Evolutionary conservation across 2,329 filamentous ascomycete species (phyloP).

Genomic region (Teratosphaeria viscida): DNA sequence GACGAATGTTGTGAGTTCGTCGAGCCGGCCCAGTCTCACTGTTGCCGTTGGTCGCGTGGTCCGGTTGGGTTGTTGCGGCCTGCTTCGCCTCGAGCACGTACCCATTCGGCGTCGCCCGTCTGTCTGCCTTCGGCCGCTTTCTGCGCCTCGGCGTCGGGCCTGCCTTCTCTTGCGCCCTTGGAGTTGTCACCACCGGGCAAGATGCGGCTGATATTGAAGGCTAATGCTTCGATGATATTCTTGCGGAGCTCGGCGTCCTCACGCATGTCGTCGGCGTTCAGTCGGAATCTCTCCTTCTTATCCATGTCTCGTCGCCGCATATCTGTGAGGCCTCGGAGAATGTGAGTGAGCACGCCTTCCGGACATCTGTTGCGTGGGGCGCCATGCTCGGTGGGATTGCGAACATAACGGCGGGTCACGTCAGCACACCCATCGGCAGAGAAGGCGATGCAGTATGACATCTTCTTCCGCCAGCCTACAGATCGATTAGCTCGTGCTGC

Average conservation of each 20-base stretch:
- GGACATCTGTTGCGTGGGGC: constrained; percentile 68
- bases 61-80: constrained; percentile 4
- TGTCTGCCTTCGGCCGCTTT: constrained; percentile 30
- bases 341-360: constrained; percentile 82
- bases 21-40: neutral
- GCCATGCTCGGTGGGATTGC: constrained; percentile 59
- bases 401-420: constrained; percentile 58
- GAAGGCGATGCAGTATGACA: constrained; percentile 95
- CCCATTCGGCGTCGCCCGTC: constrained; percentile 4
- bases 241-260: constrained; percentile 67
- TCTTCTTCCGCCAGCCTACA: constrained; percentile 80
- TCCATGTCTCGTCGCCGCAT: constrained; percentile 72
- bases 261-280: constrained; percentile 68
- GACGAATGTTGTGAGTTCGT: neutral
- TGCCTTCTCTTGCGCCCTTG: constrained; percentile 13
- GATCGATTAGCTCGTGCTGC: neutral
- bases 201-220: constrained; percentile 60
- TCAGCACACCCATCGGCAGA: constrained; percentile 72
- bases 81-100: constrained; percentile 3
- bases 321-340: constrained; percentile 81
- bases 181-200: constrained; percentile 38
- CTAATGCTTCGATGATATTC: constrained; percentile 63
- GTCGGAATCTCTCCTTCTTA: constrained; percentile 72
- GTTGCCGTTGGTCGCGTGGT: constrained; percentile 4
- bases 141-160: constrained; percentile 35